These are phyloP conservation scores for Epichloe bromicola DNA, from an alignment of 2,329 filamentous ascomycete species.

Conservation along the genomic window DNA sequence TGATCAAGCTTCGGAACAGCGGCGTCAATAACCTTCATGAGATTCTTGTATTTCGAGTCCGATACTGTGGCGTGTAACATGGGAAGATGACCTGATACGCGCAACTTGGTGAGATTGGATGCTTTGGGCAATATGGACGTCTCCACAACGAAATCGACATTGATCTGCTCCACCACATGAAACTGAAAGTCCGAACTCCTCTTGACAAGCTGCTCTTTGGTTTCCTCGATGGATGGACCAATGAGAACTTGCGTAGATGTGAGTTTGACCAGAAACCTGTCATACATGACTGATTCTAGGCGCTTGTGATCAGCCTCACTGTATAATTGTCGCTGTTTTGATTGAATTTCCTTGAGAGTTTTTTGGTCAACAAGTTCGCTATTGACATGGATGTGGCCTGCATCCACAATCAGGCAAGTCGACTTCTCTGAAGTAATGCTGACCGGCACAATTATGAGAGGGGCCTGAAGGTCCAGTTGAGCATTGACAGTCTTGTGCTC, in stretches of 20 bases:
- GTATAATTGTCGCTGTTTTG: slow-evolving; percentile 78
- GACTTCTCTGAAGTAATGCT: slow-evolving; percentile 72
- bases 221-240: slow-evolving; percentile 81
- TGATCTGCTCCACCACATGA: slow-evolving; percentile 93
- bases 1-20: slow-evolving; percentile 72
- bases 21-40: slow-evolving; percentile 94
- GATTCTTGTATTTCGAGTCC: slow-evolving; percentile 88
- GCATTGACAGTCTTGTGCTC: slow-evolving; percentile 98
- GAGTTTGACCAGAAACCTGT: slow-evolving; percentile 87
- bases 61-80: slow-evolving; percentile 85
- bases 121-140: slow-evolving; percentile 94
- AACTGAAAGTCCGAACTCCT: slow-evolving; percentile 57
- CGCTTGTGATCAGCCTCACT: slow-evolving; percentile 79
- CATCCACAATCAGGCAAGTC: slow-evolving; percentile 86
- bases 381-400: slow-evolving; percentile 86
- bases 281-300: slow-evolving; percentile 90
- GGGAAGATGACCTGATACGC: slow-evolving; percentile 81
- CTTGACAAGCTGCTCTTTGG: slow-evolving; percentile 65
- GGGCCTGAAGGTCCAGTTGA: slow-evolving; percentile 87
- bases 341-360: slow-evolving; percentile 80
- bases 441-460: slow-evolving; percentile 90
- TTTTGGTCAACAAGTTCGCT: slow-evolving; percentile 90
- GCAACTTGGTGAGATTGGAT: slow-evolving; percentile 81
- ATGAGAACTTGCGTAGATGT: slow-evolving; percentile 93
- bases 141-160: slow-evolving; percentile 93